A percentile compares a stretch with the other conserved stretches of the same genome.
phyloP scores from a whole-genome alignment of 148 eudicot genomes.

The Vaccinium darrowii region DNA sequence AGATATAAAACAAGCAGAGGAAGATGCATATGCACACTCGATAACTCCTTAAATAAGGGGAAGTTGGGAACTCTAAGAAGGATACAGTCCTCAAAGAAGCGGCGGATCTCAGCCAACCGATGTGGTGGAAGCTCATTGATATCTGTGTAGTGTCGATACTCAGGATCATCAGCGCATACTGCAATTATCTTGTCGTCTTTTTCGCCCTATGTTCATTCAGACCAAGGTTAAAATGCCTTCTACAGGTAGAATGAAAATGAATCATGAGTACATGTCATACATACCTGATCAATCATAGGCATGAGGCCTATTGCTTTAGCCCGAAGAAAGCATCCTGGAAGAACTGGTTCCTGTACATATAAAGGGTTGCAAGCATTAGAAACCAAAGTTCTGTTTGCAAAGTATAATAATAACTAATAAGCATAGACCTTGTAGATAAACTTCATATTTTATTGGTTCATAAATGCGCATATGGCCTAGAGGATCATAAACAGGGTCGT shows the following conservation, averaged over 20 bases:
- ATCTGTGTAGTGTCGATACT: conserved; percentile 62
- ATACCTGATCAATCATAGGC: conserved; percentile 90
- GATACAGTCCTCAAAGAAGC: conserved; percentile 91
- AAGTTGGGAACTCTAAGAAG: conserved; percentile 19
- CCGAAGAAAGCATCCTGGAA: conserved; percentile 81
- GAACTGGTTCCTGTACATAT: conserved; percentile 62
- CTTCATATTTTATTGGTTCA: background rate
- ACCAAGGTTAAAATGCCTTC: conserved; percentile 14
- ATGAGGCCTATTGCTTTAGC: conserved; percentile 83
- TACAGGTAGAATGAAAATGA: background rate
- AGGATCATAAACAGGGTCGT: background rate
- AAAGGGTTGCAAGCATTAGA: conserved; percentile 6
- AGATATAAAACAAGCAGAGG: background rate
- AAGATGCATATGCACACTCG: background rate
- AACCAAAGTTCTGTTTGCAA: background rate
- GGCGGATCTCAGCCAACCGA: conserved; percentile 82
- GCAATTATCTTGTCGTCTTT: conserved; percentile 88
- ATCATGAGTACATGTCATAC: background rate
- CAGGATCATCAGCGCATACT: conserved; percentile 86
- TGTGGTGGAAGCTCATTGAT: conserved; percentile 88
- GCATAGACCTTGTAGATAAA: too few relatives aligned
- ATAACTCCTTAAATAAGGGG: background rate
- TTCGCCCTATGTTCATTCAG: conserved; percentile 48
- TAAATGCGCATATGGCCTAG: background rate
- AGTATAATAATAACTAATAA: background rate